phyloP scores from a whole-genome alignment of 257 asterid species.

The Solanum pimpinellifolium region DNA sequence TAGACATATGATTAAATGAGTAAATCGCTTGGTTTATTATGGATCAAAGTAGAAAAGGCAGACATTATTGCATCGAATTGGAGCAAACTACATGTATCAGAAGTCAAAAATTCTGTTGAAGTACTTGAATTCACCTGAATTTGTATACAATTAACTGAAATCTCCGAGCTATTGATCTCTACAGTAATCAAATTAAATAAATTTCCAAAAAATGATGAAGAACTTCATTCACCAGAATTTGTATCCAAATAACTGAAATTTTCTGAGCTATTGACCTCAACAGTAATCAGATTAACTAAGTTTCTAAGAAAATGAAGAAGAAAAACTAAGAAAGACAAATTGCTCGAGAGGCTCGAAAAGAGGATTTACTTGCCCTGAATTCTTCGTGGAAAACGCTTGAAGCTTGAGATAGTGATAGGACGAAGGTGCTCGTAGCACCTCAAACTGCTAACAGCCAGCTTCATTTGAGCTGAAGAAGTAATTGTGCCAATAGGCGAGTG shows the following conservation, averaged over 20 bases:
- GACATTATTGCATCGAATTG: not conserved
- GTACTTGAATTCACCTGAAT: not conserved
- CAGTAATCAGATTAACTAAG: not conserved
- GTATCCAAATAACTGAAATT: not conserved
- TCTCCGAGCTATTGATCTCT: not conserved
- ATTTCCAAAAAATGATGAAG: not conserved
- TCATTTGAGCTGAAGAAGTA: not conserved
- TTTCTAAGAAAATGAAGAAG: not conserved
- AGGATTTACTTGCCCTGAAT: conserved; percentile 8
- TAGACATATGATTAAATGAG: not conserved
- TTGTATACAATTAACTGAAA: not conserved
- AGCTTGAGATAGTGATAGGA: conserved; percentile 7
- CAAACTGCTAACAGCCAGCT: conserved; percentile 1
- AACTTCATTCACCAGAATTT: not conserved
- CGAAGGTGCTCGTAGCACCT: conserved; percentile 8
- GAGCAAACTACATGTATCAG: not conserved
- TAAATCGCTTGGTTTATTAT: not conserved
- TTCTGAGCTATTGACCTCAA: not conserved
- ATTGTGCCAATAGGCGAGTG: not conserved
- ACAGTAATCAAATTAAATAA: not conserved
- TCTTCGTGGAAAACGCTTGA: conserved; percentile 9
- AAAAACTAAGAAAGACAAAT: not conserved
- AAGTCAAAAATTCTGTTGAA: not conserved
- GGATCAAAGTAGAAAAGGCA: not conserved
- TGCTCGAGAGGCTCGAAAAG: not conserved